A percentile compares a stretch with the other conserved stretches of the same genome.
phyloP scores from a whole-genome alignment of 257 asterid species.

The Fraxinus pennsylvanica region DNA sequence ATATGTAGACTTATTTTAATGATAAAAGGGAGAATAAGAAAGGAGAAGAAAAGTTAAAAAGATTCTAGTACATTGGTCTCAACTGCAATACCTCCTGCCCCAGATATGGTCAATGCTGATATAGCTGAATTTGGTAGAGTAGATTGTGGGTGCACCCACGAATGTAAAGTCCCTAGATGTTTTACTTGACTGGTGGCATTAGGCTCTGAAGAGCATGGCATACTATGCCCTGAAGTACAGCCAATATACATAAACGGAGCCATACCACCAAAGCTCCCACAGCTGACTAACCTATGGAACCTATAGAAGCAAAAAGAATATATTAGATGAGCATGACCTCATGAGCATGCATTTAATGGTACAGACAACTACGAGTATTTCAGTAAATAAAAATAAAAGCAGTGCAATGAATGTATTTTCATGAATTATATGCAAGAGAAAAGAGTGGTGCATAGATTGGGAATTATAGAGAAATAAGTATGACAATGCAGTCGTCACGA shows the following conservation, averaged over 20 bases:
- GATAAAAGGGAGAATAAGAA: conserved; percentile 7
- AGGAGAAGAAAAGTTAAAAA: conserved; percentile 20
- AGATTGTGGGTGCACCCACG: conserved; percentile 96
- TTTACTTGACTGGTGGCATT: conserved; percentile 34
- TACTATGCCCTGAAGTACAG: conserved; percentile 30
- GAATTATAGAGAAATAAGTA: background rate
- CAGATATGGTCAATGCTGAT: conserved; percentile 65
- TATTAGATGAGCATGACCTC: conserved; percentile 26
- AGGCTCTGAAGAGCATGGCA: conserved; percentile 37
- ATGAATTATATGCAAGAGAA: background rate
- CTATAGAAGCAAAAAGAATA: conserved; percentile 41
- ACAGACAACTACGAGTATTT: conserved; percentile 11
- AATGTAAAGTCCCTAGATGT: conserved; percentile 38
- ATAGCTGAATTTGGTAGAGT: conserved; percentile 70
- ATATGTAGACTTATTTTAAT: conserved; percentile 24
- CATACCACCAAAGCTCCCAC: conserved; percentile 45
- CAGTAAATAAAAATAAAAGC: background rate
- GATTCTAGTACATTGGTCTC: conserved; percentile 17
- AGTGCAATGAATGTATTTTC: background rate
- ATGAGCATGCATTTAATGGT: background rate
- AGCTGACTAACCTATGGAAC: conserved; percentile 75
- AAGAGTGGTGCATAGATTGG: background rate
- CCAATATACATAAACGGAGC: conserved; percentile 37
- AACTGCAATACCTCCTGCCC: conserved; percentile 57
- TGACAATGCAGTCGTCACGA: background rate